These are phyloP conservation scores for Clonostachys rosea DNA, from an alignment of 2,329 filamentous ascomycete genomes.

Conservation along the genomic window DNA sequence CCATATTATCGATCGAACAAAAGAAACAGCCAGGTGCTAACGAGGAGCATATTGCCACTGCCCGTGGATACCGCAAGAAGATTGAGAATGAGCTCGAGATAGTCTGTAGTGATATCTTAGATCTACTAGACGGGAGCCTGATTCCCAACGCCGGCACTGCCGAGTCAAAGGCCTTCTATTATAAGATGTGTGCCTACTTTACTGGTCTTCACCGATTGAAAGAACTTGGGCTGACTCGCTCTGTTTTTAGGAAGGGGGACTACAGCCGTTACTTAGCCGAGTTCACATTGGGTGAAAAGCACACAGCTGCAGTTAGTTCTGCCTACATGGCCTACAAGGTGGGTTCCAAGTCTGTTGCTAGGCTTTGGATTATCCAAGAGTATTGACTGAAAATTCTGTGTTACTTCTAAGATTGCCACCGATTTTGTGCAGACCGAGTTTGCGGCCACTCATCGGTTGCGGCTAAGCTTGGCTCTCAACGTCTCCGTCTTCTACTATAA, in stretches of 20 bases:
- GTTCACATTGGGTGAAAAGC: constrained; percentile 89
- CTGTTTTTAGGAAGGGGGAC: constrained; percentile 75
- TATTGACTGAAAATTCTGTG: too few species aligned
- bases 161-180: constrained; percentile 99
- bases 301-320: constrained; percentile 80
- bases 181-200: constrained; percentile 77
- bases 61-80: constrained; percentile 97
- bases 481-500: constrained; percentile 99
- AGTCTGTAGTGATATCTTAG: constrained; percentile 96
- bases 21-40: constrained; percentile 99
- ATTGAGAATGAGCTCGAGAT: constrained; percentile 96
- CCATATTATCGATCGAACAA: constrained; percentile 99
- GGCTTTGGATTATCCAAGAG: background rate
- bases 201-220: background rate
- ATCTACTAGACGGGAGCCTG: constrained; percentile 86
- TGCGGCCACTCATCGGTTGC: constrained; percentile 96
- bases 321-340: constrained; percentile 98
- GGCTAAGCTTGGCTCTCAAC: constrained; percentile 94
- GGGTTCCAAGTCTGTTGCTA: constrained; percentile 17
- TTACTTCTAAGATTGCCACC: constrained; percentile 71
- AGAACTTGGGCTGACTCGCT: too few species aligned
- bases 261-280: constrained; percentile 95
- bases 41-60: constrained; percentile 88
- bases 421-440: constrained; percentile 97
- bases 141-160: constrained; percentile 95